Conservation (phyloP, 306 rosid species). For the Comarum palustre region DNA sequence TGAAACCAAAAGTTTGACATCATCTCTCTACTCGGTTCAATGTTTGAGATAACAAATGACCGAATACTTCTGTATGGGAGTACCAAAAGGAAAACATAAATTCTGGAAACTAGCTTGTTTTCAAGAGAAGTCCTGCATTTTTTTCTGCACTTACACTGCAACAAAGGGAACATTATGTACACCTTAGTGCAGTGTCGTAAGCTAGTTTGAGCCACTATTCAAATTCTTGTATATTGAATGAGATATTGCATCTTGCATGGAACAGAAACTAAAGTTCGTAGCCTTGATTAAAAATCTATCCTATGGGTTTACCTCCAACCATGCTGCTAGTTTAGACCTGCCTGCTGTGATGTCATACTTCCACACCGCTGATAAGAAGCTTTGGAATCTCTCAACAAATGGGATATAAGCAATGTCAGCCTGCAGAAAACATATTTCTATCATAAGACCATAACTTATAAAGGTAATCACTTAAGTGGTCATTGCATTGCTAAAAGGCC, state of each 20-base stretch:
- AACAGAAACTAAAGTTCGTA: no score
- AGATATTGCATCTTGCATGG: no score
- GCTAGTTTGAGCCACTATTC: background rate
- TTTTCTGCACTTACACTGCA: background rate
- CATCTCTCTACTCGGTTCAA: background rate
- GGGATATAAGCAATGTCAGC: constrained; percentile 65
- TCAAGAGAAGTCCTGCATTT: background rate
- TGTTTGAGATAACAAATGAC: background rate
- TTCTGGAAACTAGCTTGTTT: background rate
- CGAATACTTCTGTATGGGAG: no score
- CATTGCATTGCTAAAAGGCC: background rate
- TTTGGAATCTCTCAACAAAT: constrained; percentile 59
- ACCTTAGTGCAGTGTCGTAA: background rate
- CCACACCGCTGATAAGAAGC: constrained; percentile 34
- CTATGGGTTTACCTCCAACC: constrained; percentile 59
- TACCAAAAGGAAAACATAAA: no score
- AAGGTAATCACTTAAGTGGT: background rate
- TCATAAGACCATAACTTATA: background rate
- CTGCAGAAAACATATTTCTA: constrained; percentile 34
- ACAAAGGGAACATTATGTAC: background rate
- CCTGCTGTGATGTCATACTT: constrained; percentile 54
- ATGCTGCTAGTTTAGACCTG: constrained; percentile 57
- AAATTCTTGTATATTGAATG: background rate
- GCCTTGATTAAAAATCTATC: no score
- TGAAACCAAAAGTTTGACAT: background rate